A percentile compares a stretch with the other conserved stretches of the same genome.
Conservation (phyloP, 2,329 filamentous ascomycete genomes). For the Aspergillus brunneoviolaceus region DNA sequence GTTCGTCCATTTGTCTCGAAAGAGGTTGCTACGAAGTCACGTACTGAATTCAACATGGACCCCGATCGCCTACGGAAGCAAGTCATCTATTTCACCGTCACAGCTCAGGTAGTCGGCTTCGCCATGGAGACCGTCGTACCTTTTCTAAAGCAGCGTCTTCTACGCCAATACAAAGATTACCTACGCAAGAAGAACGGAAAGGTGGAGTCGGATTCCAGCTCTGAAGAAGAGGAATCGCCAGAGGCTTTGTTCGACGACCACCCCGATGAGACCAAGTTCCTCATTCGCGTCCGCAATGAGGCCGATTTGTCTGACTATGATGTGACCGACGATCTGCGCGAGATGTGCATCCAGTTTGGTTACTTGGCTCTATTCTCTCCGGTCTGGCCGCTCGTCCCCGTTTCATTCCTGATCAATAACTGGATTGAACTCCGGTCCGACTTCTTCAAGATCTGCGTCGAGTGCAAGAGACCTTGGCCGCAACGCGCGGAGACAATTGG, state of each 20-base stretch:
- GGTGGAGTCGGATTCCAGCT: slow-evolving; percentile 18
- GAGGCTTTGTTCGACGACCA: slow-evolving; percentile 59
- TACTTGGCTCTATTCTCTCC: slow-evolving; percentile 84
- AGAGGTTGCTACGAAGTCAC: slow-evolving; percentile 64
- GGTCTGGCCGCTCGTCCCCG: slow-evolving; percentile 85
- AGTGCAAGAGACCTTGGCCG: slow-evolving; percentile 85
- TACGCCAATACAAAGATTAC: slow-evolving; percentile 64
- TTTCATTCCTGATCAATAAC: slow-evolving; percentile 92
- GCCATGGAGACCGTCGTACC: slow-evolving; percentile 83
- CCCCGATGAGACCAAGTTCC: slow-evolving; percentile 77
- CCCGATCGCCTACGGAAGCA: slow-evolving; percentile 81
- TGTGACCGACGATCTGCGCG: slow-evolving; percentile 84
- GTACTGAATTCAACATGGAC: slow-evolving; percentile 74
- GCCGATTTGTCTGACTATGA: slow-evolving; percentile 85
- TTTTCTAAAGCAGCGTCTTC: slow-evolving; percentile 75
- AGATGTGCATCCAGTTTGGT: slow-evolving; percentile 89
- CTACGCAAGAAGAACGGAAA: slow-evolving; percentile 30
- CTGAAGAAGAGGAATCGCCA: slow-evolving; percentile 25
- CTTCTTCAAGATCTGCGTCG: slow-evolving; percentile 89
- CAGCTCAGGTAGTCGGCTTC: slow-evolving; percentile 88
- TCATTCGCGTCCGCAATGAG: slow-evolving; percentile 80
- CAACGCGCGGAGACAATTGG: slow-evolving; percentile 92
- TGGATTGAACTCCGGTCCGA: slow-evolving; percentile 95
- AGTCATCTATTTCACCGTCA: slow-evolving; percentile 96
- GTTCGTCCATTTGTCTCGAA: slow-evolving; percentile 74